These are phyloP conservation scores for Rhizopus sp. DNA, from an alignment of 371 early-diverging fungal genomes.

Conservation along the genomic window DNA sequence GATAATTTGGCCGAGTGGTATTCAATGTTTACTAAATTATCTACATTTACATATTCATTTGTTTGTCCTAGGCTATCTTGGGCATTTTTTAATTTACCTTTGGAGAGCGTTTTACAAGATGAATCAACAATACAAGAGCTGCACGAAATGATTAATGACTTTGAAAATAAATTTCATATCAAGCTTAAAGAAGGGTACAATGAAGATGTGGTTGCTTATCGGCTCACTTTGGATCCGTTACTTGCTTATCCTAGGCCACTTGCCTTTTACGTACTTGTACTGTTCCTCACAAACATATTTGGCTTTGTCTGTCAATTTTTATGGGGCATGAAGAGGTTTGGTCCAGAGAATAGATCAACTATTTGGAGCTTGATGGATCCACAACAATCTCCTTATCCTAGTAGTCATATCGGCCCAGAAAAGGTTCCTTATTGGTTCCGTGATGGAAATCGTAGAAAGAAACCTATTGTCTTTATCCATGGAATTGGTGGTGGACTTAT, in stretches of 20 bases:
- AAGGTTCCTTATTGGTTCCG: conserved; percentile 57
- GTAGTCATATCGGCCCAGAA: conserved; percentile 10
- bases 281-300: conserved; percentile 22
- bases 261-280: conserved; percentile 53
- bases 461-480: conserved; percentile 71
- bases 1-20: conserved; percentile 62
- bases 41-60: conserved; percentile 4
- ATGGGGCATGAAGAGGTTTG: conserved; percentile 40
- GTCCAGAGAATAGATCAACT: conserved; percentile 36
- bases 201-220: conserved; percentile 55
- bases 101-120: conserved; percentile 47
- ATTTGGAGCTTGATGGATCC: conserved; percentile 35
- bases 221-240: conserved; percentile 66
- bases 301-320: conserved; percentile 21
- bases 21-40: conserved; percentile 1
- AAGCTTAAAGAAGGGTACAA: conserved; percentile 58
- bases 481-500: conserved; percentile 73
- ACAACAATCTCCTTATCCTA: conserved; percentile 16
- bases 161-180: conserved; percentile 46
- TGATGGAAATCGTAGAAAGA: conserved; percentile 45
- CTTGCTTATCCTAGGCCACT: conserved; percentile 70
- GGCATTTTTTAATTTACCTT: conserved; percentile 51
- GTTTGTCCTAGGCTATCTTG: conserved; percentile 49
- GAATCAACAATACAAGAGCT: conserved; percentile 37
- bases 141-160: conserved; percentile 44